Evolutionary conservation across 2,329 filamentous ascomycete genomes (phyloP).

Genomic region (Colletotrichum limetticola): DNA sequence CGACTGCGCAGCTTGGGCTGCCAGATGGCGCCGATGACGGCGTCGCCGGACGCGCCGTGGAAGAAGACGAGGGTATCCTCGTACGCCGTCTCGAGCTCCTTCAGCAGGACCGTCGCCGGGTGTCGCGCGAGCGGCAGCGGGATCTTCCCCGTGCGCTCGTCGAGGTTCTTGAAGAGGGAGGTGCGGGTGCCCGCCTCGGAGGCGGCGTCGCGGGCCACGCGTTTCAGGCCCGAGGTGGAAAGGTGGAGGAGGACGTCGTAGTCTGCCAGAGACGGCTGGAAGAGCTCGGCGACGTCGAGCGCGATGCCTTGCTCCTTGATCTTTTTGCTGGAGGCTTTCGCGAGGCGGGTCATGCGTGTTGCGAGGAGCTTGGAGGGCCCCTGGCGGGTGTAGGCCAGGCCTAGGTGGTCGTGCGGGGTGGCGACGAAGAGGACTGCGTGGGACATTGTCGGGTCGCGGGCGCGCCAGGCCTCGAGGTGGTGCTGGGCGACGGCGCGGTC

Average conservation of each 20-base stretch:
- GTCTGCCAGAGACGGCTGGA: conserved; percentile 77
- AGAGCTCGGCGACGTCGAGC: conserved; percentile 71
- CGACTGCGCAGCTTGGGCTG: conserved; percentile 61
- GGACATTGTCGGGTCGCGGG: conserved; percentile 90
- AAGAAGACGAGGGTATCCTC: conserved; percentile 82
- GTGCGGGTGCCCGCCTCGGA: conserved; percentile 49
- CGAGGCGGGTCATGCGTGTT: conserved; percentile 82
- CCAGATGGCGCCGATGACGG: conserved; percentile 68
- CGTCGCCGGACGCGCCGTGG: conserved; percentile 68
- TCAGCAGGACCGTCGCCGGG: conserved; percentile 71
- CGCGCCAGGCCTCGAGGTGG: conserved; percentile 85
- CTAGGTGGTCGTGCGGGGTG: conserved; percentile 80
- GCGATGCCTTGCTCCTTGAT: conserved; percentile 63
- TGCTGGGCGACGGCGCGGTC: conserved; percentile 73
- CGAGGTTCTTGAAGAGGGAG: conserved; percentile 83
- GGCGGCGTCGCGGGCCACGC: conserved; percentile 51
- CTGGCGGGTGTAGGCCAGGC: conserved; percentile 80
- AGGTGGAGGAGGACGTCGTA: conserved; percentile 90
- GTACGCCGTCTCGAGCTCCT: conserved; percentile 75
- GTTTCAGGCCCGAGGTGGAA: conserved; percentile 61
- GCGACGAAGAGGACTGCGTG: conserved; percentile 83
- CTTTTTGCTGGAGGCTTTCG: conserved; percentile 77
- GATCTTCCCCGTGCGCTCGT: conserved; percentile 61
- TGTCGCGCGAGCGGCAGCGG: conserved; percentile 64
- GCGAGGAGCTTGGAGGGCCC: conserved; percentile 84